Evolutionary conservation across 192 early-diverging fungal species (phyloP).

Genomic region (Backusella westeae): DNA sequence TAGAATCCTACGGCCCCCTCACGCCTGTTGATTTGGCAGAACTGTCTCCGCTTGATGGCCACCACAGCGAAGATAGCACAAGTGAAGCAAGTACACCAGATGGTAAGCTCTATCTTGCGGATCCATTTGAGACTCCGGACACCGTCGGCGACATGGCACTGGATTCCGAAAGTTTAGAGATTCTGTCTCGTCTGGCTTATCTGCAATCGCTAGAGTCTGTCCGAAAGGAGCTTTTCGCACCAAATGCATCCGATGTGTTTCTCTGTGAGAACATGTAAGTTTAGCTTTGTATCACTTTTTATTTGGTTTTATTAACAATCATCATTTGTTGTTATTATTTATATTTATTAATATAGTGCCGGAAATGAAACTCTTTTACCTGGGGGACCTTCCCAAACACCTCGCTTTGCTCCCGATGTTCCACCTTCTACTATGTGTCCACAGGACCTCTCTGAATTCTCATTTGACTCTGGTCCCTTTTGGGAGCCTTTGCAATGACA

Average conservation of each 20-base stretch:
- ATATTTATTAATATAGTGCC: slow-evolving; percentile 5
- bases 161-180: background rate
- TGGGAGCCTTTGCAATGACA: slow-evolving; percentile 1
- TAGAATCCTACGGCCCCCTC: background rate
- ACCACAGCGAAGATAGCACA: slow-evolving; percentile 15
- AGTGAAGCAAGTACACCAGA: slow-evolving; percentile 27
- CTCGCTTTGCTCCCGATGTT: slow-evolving; percentile 11
- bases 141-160: background rate
- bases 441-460: slow-evolving; percentile 19
- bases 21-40: background rate
- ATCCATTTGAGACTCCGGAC: slow-evolving; percentile 8
- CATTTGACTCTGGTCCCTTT: slow-evolving; percentile 12
- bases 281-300: background rate
- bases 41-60: background rate
- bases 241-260: slow-evolving; percentile 8
- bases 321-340: slow-evolving; percentile 3
- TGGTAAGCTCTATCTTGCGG: background rate
- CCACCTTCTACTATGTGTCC: slow-evolving; percentile 26
- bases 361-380: background rate
- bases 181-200: slow-evolving; percentile 2
- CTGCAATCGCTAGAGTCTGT: background rate
- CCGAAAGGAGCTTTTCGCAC: background rate
- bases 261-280: slow-evolving; percentile 18
- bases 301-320: background rate
- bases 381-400: background rate